Conservation (phyloP, 2,329 filamentous ascomycete species). For the Chrysosporium queenslandicum region DNA sequence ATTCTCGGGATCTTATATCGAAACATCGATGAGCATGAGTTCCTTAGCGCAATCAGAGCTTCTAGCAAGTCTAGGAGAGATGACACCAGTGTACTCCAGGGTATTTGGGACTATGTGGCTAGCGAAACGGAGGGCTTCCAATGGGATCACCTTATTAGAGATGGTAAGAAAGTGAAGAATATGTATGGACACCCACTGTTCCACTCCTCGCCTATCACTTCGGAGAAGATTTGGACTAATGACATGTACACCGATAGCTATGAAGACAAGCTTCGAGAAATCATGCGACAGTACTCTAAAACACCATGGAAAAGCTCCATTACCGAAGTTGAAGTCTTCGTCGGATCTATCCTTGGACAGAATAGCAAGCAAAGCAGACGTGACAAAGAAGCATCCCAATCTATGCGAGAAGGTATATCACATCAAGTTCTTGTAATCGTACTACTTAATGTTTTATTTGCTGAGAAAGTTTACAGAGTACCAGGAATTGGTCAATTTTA, state of each 20-base stretch:
- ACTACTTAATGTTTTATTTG: not conserved
- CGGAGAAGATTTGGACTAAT: not conserved
- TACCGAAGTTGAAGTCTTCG: slow-evolving; percentile 18
- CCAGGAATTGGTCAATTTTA: slow-evolving; percentile 20
- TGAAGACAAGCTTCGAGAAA: slow-evolving; percentile 17
- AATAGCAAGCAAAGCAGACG: slow-evolving; percentile 19
- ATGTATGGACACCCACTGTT: slow-evolving; percentile 16
- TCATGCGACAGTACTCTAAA: slow-evolving; percentile 20
- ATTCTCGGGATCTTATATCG: slow-evolving; percentile 62
- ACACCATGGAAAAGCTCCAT: slow-evolving; percentile 20
- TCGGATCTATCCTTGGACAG: slow-evolving; percentile 19
- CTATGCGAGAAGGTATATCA: slow-evolving; percentile 20
- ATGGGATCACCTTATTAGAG: slow-evolving; percentile 20
- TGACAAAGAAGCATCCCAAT: slow-evolving; percentile 21
- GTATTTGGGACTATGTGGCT: slow-evolving; percentile 20
- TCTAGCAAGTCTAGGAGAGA: slow-evolving; percentile 15
- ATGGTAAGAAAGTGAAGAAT: slow-evolving; percentile 17
- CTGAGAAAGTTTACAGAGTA: slow-evolving; percentile 16
- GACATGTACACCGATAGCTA: slow-evolving; percentile 11
- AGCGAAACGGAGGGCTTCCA: slow-evolving; percentile 20
- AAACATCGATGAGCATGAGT: slow-evolving; percentile 59
- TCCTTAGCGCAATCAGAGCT: slow-evolving; percentile 47
- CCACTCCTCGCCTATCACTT: not conserved
- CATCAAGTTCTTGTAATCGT: not conserved
- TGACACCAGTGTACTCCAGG: slow-evolving; percentile 20